A percentile compares a stretch with the other conserved stretches of the same genome.
phyloP scores from a whole-genome alignment of 495 filamentous ascomycete species.

The Friedmanniomyces simplex region DNA sequence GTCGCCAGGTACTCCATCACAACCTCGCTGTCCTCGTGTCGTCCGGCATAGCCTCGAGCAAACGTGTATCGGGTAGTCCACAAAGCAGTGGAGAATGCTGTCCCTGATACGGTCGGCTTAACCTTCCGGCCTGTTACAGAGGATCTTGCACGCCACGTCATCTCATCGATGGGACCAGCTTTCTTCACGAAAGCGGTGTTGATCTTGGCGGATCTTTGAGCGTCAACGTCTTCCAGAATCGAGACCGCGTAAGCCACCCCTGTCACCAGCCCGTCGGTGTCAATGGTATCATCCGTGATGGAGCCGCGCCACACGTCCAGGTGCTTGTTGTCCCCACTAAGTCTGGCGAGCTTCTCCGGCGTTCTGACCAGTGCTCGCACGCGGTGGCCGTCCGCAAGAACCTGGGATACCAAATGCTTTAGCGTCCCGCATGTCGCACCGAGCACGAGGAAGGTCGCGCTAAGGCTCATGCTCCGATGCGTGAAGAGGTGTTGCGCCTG shows the following conservation, averaged over 20 bases:
- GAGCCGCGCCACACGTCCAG: not conserved
- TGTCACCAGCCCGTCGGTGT: not conserved
- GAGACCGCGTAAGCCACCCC: not conserved
- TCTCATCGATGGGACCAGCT: conserved; percentile 1
- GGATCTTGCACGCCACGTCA: not conserved
- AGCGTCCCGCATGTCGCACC: not conserved
- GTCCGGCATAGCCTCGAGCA: not conserved
- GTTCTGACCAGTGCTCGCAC: conserved; percentile 3
- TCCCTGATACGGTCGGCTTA: not conserved
- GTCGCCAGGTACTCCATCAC: not conserved
- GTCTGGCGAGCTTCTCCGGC: not conserved
- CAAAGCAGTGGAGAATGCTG: not conserved
- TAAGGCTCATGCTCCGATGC: not conserved
- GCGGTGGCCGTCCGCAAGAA: not conserved
- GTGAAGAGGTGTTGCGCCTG: too few relatives aligned
- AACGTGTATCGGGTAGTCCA: not conserved
- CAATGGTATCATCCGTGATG: not conserved
- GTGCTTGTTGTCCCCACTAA: not conserved
- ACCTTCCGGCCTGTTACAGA: conserved; percentile 2
- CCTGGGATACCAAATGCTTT: conserved; percentile 1
- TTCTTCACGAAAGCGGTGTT: conserved; percentile 6
- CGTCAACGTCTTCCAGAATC: not conserved
- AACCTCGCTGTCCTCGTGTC: not conserved
- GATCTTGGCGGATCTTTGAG: not conserved
- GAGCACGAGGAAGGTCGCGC: not conserved